A percentile compares a stretch with the other conserved stretches of the same genome.
Evolutionary conservation across 164 flowering plant species (phyloP).

Genomic region (Protea cynaroides): DNA sequence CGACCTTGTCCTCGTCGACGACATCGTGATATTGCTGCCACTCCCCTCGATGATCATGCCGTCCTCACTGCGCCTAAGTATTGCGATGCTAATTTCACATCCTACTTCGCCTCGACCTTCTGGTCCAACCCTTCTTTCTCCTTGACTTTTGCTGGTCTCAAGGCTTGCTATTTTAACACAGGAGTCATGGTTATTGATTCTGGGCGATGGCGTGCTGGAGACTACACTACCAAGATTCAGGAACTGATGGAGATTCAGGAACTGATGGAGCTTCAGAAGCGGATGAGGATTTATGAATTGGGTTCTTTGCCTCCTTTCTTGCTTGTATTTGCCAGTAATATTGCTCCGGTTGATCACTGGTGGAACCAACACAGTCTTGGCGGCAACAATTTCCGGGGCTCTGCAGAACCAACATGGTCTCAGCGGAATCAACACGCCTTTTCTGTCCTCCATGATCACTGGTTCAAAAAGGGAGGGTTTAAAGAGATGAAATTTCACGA

Average conservation of each 20-base stretch:
- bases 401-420: too few relatives aligned
- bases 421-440: too few relatives aligned
- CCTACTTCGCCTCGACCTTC: conserved; percentile 79
- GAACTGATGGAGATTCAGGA: conserved; percentile 71
- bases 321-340: conserved; percentile 77
- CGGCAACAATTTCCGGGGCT: conserved; percentile 78
- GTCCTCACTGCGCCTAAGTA: conserved; percentile 90
- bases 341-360: conserved; percentile 74
- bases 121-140: conserved; percentile 80
- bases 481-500: conserved; percentile 24
- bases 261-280: conserved; percentile 94
- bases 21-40: conserved; percentile 57
- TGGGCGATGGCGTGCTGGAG: conserved; percentile 60
- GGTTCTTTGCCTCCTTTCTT: conserved; percentile 89
- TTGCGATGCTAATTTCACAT: conserved; percentile 85
- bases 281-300: conserved; percentile 83
- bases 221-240: conserved; percentile 56
- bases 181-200: conserved; percentile 91
- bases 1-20: conserved; percentile 79
- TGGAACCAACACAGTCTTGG: conserved; percentile 98
- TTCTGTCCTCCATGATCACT: too few relatives aligned
- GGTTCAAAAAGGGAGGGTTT: too few relatives aligned
- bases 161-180: conserved; percentile 86
- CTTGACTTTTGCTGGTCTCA: conserved; percentile 53
- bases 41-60: conserved; percentile 27